These are phyloP conservation scores for Mortierella sp. DNA, from an alignment of 371 early-diverging fungal species.

Conservation along the genomic window DNA sequence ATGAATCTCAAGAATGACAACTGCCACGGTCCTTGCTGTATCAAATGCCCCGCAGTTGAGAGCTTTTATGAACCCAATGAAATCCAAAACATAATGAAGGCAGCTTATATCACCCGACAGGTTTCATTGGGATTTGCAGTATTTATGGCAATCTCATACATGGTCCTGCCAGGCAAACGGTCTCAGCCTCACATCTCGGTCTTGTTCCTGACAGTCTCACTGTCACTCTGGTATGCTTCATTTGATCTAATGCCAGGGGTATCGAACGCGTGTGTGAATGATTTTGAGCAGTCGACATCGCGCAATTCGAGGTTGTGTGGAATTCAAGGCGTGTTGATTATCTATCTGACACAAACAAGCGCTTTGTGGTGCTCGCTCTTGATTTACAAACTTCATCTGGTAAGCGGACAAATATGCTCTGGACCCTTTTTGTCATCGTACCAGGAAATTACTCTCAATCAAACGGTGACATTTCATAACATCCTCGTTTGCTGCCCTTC, in stretches of 20 bases:
- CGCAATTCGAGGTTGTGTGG: conserved; percentile 59
- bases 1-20: not conserved
- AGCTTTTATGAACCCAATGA: conserved; percentile 43
- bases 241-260: conserved; percentile 53
- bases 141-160: conserved; percentile 61
- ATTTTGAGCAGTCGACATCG: conserved; percentile 38
- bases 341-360: conserved; percentile 48
- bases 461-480: conserved; percentile 3
- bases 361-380: conserved; percentile 50
- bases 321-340: conserved; percentile 53
- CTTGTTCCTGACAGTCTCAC: conserved; percentile 58
- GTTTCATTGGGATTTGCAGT: conserved; percentile 49
- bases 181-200: conserved; percentile 65
- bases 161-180: conserved; percentile 60
- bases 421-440: not conserved
- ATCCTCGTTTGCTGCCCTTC: not conserved
- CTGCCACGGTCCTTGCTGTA: conserved; percentile 25
- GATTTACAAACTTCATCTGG: conserved; percentile 53
- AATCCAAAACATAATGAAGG: conserved; percentile 28
- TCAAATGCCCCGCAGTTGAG: conserved; percentile 43
- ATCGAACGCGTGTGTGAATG: conserved; percentile 40
- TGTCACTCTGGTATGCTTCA: conserved; percentile 50
- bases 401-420: conserved; percentile 16
- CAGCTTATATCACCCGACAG: conserved; percentile 45
- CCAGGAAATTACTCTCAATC: not conserved